phyloP scores from a whole-genome alignment of 1,284 basidiomycete species.

The Stygiomarasmius scandens region DNA sequence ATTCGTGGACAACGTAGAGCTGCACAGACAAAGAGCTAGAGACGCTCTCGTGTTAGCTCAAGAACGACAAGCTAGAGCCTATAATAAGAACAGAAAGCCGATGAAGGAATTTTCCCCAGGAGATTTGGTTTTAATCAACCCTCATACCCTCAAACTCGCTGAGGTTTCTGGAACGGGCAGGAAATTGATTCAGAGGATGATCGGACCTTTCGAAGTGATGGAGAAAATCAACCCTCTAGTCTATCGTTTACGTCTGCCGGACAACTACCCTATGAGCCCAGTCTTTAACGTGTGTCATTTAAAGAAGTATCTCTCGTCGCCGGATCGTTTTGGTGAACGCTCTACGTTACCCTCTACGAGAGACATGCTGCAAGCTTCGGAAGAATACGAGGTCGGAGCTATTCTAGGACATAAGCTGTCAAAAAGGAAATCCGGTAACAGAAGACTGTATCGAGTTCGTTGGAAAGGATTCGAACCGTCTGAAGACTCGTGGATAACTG shows the following conservation, averaged over 20 bases:
- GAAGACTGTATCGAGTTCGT: slow-evolving; percentile 20
- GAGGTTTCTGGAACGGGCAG: background rate
- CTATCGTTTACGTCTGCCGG: slow-evolving; percentile 8
- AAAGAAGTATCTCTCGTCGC: background rate
- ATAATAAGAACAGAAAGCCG: background rate
- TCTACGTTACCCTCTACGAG: background rate
- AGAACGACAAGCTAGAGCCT: background rate
- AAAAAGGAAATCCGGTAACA: background rate
- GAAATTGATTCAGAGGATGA: background rate
- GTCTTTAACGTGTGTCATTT: slow-evolving; percentile 8
- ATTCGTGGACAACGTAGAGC: background rate
- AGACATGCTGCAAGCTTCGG: background rate
- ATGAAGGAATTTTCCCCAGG: background rate
- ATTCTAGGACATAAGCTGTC: slow-evolving; percentile 8
- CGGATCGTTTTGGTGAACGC: slow-evolving; percentile 6
- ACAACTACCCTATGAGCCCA: slow-evolving; percentile 1
- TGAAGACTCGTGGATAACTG: slow-evolving; percentile 24
- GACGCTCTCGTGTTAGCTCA: slow-evolving; percentile 3
- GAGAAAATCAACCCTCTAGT: slow-evolving; percentile 1
- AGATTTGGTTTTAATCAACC: background rate
- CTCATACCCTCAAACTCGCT: background rate
- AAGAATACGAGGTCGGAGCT: slow-evolving; percentile 12
- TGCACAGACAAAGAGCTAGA: background rate
- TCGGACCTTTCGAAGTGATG: slow-evolving; percentile 3
- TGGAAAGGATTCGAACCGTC: slow-evolving; percentile 25